Evolutionary conservation across 345 rosid species (phyloP), one percentile per base, ranked within the genome.

Genomic region (Erodium maritimum): DNA sequence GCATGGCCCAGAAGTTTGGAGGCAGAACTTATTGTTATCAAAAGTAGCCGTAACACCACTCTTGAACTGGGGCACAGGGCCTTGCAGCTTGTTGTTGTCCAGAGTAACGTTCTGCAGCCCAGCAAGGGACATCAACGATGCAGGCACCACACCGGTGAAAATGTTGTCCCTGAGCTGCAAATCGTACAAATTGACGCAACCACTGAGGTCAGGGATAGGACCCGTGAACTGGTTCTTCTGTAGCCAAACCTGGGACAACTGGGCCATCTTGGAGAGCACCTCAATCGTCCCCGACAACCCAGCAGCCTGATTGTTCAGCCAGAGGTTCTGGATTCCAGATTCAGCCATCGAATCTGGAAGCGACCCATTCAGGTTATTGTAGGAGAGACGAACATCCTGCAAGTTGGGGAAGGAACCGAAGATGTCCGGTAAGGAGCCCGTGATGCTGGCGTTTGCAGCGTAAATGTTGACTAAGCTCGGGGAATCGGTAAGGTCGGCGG

Each of bases 121-220:
- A 0, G 78, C 61, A 12, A 81, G 82, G 17, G 76, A 56, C 53
- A 61, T 50, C 46, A 91, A 54, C 0, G 86, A 70, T 0, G 67
- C 57, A 2, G 93, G 88, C 22, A 91, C 69, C 5, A 74, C 59
- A 50, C 96, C 98, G 14, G 93, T 86, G 21, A 91, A 66, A 17
- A 37, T 67, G 55, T 91, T 91, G 33, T 88, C 95, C 18, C 96
- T 73, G 24, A 91, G 77, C 67, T 83, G 89, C 52, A 91, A 71
- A 75, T 86, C 96, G 33, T 68, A 72, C 62, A 91, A 59, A 52
- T 58, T 63, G 8, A 46, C 64, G 37, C 86, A 75, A n/a, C 79
- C 77, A 0, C 90, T 78, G 60, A 88, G 76, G 69, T 91, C 90
- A 0, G 96, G 96, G 50, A 91, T 78, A 0, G 82, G 84, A 57